Base-by-base conservation (phyloP, 176 grass and related monocot genomes). In the Hordeum marinum region DNA sequence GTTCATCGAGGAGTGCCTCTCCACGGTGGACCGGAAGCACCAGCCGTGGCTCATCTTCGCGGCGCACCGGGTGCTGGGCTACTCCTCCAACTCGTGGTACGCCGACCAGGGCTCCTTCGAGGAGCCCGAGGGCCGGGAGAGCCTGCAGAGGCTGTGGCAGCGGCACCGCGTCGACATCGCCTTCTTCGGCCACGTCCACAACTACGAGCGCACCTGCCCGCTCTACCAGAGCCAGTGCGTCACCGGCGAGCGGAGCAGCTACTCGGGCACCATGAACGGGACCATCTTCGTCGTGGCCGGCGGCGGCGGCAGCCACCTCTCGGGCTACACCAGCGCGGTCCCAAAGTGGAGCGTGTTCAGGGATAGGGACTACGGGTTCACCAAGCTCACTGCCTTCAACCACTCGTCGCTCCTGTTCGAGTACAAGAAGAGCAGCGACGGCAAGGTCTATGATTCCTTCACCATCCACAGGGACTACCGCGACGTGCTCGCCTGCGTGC, bases 341-440 rank as follows among this genome's bases (percentile, higher is more conserved):
- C 93, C 96, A 11, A 86, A 4, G 50, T 98, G 96, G 93, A 98
- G 96, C 80, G 17, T 98, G n/a, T 90, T 84, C 75, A 72, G 87
- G 23, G 93, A 98, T 50, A 8, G 3, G 1, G 91, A 90, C 77
- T 95, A 20, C 18, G 93, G 96, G 2, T 95, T 98, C 80, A 85
- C 84, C 8, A 98, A 98, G 84, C 87, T 98, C 80, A 98, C 96
- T 0, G 93, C 93, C 3, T 98, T 95, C 85, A 92, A 98, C 89
- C 93, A 95, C 87, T 98, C 96, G 7, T 94, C 96, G 24, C 87
- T 95, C 21, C 81, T 98, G 43, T 95, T 95, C 10, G 93, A 98
- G 85, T 95, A 95, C 77, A 98, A 94, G 91, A 98, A 61, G 88
- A 95, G 93, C 64, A 90, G 87, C 8, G 87, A 98, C 11, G 85